Evolutionary conservation across 2,329 filamentous ascomycete species (phyloP).

Genomic region (Dothideomycetes sp.): DNA sequence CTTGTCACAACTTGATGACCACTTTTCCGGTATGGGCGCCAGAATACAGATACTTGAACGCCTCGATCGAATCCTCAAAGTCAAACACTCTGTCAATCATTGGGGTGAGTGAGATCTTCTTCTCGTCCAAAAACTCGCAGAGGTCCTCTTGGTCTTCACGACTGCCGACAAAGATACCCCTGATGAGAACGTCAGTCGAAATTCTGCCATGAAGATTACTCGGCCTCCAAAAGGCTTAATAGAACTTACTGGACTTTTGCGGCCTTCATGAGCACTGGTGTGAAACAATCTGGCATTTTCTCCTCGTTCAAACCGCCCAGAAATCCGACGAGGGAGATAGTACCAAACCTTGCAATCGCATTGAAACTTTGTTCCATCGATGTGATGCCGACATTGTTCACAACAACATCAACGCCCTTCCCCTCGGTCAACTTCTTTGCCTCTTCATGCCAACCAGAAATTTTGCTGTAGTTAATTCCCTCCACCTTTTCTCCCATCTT

Average conservation of each 20-base stretch:
- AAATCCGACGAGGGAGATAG: slow-evolving; percentile 37
- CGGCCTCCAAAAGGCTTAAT: too few species aligned
- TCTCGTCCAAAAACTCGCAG: slow-evolving; percentile 26
- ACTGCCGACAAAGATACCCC: slow-evolving; percentile 35
- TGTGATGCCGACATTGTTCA: slow-evolving; percentile 23
- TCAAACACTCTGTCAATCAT: slow-evolving; percentile 31
- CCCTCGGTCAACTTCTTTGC: slow-evolving; percentile 11
- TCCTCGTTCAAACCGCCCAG: slow-evolving; percentile 26
- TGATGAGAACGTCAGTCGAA: too few species aligned
- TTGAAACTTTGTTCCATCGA: slow-evolving; percentile 23
- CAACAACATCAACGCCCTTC: slow-evolving; percentile 16
- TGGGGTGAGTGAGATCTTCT: slow-evolving; percentile 24
- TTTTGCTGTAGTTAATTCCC: slow-evolving; percentile 16
- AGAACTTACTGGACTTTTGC: slow-evolving; percentile 25
- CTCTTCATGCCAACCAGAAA: slow-evolving; percentile 19
- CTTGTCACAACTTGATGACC: slow-evolving; percentile 20
- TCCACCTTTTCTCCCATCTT: slow-evolving; percentile 20
- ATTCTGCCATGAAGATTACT: background rate
- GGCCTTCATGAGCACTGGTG: slow-evolving; percentile 31
- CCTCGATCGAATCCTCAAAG: slow-evolving; percentile 34
- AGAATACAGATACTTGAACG: slow-evolving; percentile 34
- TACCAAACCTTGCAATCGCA: slow-evolving; percentile 33
- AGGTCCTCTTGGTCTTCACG: slow-evolving; percentile 34
- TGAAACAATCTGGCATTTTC: slow-evolving; percentile 28
- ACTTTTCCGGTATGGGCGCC: slow-evolving; percentile 37